Evolutionary conservation across 306 rosid species (phyloP), one percentile per base, ranked within the genome.

Genomic region (Arachis stenosperma): DNA sequence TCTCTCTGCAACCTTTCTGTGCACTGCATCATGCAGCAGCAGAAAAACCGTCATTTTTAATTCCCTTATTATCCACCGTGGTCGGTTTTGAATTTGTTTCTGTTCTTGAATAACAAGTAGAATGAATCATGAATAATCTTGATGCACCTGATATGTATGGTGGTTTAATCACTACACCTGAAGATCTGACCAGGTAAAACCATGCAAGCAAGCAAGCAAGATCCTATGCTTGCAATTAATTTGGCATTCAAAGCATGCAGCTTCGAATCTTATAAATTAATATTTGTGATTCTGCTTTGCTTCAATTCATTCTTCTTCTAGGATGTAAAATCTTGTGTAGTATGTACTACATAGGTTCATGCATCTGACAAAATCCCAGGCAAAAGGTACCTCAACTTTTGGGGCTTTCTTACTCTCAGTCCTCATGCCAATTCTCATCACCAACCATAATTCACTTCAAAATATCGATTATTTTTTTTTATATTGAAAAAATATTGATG

Each of bases 1-100:
- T 59, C 74, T 73, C 78, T 70, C 37, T 33, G 37, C 37, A 4
- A 8, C 46, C 46, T 42, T 6, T 42, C 46, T 42, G 46, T 42
- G 9, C 46, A 42, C 46, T 42, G 46, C 46, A 42, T 42, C 4
- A 33, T 33, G 37, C 37, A 33, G 46, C 46, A 30, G 15, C 66
- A 61, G 61, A 59, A 50, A 71, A 71, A 78, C 90, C 83, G 79
- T 77, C 82, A 46, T 73, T 84, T 61, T 73, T 58, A 41, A 42
- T 62, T 44, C 81, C 66, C 33, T 69, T 12, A 3, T 51, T 44
- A 44, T 44, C 48, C 53, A 3, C 47, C 43, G 12, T n/a, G 69
- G 27, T 14, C 50, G 8, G 30, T 41, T 78, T 78, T 63, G 7
- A 5, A 63, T n/a, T 61, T 57, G 67, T 63, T 33, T 36, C 59